Evolutionary conservation across 176 grass and related monocot genomes (phyloP).

Genomic region (Saccharum officinarum): DNA sequence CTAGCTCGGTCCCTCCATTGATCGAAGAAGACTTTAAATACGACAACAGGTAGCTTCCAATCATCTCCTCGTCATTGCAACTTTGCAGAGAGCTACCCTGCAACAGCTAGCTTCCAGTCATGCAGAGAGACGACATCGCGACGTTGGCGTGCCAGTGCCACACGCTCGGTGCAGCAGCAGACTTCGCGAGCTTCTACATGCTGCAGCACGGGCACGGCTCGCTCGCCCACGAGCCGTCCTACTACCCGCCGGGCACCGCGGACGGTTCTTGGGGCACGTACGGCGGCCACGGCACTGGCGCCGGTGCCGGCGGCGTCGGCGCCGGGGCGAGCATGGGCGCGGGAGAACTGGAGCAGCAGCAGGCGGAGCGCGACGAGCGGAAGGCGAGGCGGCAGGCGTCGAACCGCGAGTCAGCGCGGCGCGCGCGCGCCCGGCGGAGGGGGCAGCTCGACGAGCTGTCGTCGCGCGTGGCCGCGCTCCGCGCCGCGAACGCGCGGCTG

Average conservation of each 20-base stretch:
- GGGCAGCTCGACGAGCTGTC: constrained; percentile 49
- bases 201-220: not conserved
- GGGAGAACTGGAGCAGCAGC: not conserved
- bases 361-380: constrained; percentile 13
- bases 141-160: constrained; percentile 24
- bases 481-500: constrained; percentile 40
- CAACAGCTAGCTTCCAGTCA: constrained; percentile 7
- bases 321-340: not conserved
- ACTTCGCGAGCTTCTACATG: constrained; percentile 10
- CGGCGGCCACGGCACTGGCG: not conserved
- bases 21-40: not conserved
- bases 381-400: constrained; percentile 56
- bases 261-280: not conserved
- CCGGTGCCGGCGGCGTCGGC: not conserved
- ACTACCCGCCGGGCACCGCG: not conserved
- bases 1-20: not conserved
- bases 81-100: not conserved
- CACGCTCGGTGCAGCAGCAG: not conserved
- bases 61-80: constrained; percentile 14
- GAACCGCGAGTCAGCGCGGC: constrained; percentile 58
- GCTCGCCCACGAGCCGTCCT: not conserved
- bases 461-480: constrained; percentile 31
- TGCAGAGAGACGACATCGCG: constrained; percentile 34
- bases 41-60: not conserved
- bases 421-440: constrained; percentile 45